Base-by-base conservation (phyloP, 371 early-diverging fungal species). In the Rhizopus delemar region DNA sequence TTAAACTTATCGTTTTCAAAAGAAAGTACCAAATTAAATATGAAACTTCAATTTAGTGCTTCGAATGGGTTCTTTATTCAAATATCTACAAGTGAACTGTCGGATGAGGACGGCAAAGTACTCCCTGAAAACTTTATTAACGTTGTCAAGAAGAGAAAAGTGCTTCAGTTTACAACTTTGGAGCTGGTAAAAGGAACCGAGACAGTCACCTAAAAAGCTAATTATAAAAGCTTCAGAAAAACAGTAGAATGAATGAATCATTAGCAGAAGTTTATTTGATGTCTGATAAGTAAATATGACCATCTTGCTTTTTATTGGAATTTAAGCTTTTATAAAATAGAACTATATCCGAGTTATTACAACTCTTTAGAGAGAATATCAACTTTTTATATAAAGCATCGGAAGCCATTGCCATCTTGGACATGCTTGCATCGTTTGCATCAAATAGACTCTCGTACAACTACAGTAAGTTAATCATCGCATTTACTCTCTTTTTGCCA, bases 181-280 rank as follows among this genome's bases (percentile, higher is more conserved):
- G 89, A 91, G 54, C 64, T 97, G 77, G 87, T 87, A 77, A 68
- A 66, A 12, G 2, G 32, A 16, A 39, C 15, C 6, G 15, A 33
- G 2, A n/a, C 16, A 35, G 7, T 16, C 34, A 31, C 4, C 5
- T 38, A 3, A 13, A 11, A 13, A 3, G 36, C 33, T 22, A 11
- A 54, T 45, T 59, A 41, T 7, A 32, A 8, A 45, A 74, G 70
- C 64, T 81, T 15, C 80, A 84, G 66, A 77, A 74, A 39, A 85
- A 82, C 59, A 79, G 75, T 53, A 86, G 90, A 57, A 78, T 86
- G 34, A 89, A 95, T 53, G 93, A 93, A 50, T 89, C 96, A 2
- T 75, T 95, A 22, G 78, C 85, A 15, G 98, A 96, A 69, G 89
- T 96, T 8, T 93, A 85, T 62, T 56, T 92, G 45, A 86, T 93